phyloP scores from a whole-genome alignment of 1,284 basidiomycete species.

The Ceratobasidium sp. region DNA sequence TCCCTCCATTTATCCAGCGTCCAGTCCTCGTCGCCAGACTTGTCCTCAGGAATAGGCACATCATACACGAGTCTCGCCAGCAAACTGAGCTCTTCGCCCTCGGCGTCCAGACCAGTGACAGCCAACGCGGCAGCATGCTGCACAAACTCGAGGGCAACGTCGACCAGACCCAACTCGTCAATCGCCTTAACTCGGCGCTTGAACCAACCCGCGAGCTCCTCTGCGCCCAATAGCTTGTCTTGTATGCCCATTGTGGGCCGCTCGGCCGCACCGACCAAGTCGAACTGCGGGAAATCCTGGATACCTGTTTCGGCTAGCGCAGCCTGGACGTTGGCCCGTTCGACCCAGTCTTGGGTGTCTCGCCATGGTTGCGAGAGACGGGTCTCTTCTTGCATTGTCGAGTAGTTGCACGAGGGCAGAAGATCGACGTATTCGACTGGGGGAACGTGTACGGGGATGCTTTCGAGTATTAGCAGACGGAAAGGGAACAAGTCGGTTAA shows the following conservation, averaged over 20 bases:
- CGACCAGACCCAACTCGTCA: slow-evolving; percentile 76
- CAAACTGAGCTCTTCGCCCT: slow-evolving; percentile 90
- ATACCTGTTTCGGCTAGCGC: slow-evolving; percentile 55
- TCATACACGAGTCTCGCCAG: slow-evolving; percentile 89
- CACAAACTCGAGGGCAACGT: slow-evolving; percentile 78
- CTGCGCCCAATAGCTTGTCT: slow-evolving; percentile 48
- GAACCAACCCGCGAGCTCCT: slow-evolving; percentile 79
- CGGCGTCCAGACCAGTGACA: slow-evolving; percentile 79
- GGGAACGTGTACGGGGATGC: slow-evolving; percentile 75
- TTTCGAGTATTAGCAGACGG: slow-evolving; percentile 75
- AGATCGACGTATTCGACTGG: slow-evolving; percentile 71
- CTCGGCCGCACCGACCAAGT: slow-evolving; percentile 26
- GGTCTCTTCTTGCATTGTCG: slow-evolving; percentile 59
- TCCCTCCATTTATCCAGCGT: slow-evolving; percentile 76
- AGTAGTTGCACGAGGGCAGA: slow-evolving; percentile 69
- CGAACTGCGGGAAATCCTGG: slow-evolving; percentile 41
- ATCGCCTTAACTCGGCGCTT: slow-evolving; percentile 68
- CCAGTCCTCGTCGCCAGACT: slow-evolving; percentile 63
- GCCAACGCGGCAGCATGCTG: slow-evolving; percentile 88
- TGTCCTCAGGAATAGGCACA: slow-evolving; percentile 61
- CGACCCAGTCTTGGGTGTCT: slow-evolving; percentile 66
- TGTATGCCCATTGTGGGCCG: slow-evolving; percentile 22
- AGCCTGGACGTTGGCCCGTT: slow-evolving; percentile 59
- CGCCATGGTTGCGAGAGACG: slow-evolving; percentile 60
- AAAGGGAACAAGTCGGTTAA: slow-evolving; percentile 68